phyloP scores from a whole-genome alignment of 306 rosid species.

The Parietaria judaica region DNA sequence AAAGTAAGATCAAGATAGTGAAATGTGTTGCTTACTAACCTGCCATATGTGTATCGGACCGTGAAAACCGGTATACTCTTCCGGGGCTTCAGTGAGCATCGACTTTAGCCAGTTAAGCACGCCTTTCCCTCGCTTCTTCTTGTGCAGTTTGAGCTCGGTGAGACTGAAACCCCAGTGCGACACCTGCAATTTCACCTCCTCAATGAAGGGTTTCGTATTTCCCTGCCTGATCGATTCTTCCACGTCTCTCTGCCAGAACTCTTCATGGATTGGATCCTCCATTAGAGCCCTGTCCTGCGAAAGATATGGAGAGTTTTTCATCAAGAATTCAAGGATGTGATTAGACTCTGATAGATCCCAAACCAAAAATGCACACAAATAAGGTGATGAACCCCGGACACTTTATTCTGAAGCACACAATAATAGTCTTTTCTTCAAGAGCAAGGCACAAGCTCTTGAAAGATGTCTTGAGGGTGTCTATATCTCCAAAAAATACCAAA shows the following conservation, averaged over 20 bases:
- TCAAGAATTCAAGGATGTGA: constrained; percentile 1
- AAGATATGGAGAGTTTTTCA: constrained; percentile 9
- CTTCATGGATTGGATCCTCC: constrained; percentile 92
- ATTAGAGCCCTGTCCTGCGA: constrained; percentile 79
- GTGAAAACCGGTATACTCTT: constrained; percentile 74
- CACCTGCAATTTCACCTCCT: constrained; percentile 86
- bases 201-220: constrained; percentile 60
- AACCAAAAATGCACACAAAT: background rate
- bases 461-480: too few species aligned
- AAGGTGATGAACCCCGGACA: too few species aligned
- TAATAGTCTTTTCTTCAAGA: background rate
- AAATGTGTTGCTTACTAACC: constrained; percentile 25
- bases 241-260: constrained; percentile 94
- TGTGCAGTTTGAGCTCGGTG: constrained; percentile 79
- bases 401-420: too few species aligned
- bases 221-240: constrained; percentile 96
- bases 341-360: background rate
- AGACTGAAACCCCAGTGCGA: constrained; percentile 96
- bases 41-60: constrained; percentile 99
- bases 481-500: too few species aligned
- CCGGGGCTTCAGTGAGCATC: constrained; percentile 44
- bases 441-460: too few species aligned
- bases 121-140: constrained; percentile 40
- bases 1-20: background rate
- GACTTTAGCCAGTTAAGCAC: constrained; percentile 65